These are phyloP conservation scores for Solanum clarkiae DNA, from an alignment of 257 asterid genomes.

Conservation along the genomic window DNA sequence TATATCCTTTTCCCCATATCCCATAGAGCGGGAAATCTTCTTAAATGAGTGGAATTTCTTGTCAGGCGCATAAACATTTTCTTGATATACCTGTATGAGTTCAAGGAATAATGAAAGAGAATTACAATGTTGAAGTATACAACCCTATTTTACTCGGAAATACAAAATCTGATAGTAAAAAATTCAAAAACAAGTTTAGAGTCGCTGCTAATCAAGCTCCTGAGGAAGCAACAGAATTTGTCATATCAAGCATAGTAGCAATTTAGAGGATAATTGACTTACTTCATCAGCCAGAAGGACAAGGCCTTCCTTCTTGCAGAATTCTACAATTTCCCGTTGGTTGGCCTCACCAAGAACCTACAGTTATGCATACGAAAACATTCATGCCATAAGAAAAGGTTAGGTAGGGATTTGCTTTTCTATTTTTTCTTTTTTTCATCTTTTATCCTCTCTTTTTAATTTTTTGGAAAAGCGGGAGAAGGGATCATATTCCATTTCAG, in stretches of 20 bases:
- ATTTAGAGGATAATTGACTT: conserved; percentile 1
- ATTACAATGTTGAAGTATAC: background rate
- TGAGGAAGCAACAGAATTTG: background rate
- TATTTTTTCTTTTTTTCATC: background rate
- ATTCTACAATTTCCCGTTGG: conserved; percentile 76
- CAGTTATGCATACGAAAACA: background rate
- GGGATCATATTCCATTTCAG: background rate
- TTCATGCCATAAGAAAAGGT: background rate
- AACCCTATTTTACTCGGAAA: background rate
- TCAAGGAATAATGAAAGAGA: background rate
- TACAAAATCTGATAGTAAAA: background rate
- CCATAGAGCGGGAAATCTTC: conserved; percentile 73
- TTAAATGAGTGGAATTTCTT: conserved; percentile 89
- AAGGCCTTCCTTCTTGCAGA: conserved; percentile 96
- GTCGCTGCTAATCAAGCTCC: background rate
- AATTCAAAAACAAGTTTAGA: background rate
- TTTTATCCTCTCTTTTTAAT: background rate
- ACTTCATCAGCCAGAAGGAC: conserved; percentile 99
- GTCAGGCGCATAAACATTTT: conserved; percentile 86
- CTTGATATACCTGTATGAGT: conserved; percentile 79
- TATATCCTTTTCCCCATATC: conserved; percentile 74
- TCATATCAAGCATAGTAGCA: background rate
- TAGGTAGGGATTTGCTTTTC: background rate
- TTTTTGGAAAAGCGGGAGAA: background rate
- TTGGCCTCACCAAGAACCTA: conserved; percentile 57